A percentile compares a stretch with the other conserved stretches of the same genome.
Conservation (phyloP, 345 rosid species). For the Psidium guajava region DNA sequence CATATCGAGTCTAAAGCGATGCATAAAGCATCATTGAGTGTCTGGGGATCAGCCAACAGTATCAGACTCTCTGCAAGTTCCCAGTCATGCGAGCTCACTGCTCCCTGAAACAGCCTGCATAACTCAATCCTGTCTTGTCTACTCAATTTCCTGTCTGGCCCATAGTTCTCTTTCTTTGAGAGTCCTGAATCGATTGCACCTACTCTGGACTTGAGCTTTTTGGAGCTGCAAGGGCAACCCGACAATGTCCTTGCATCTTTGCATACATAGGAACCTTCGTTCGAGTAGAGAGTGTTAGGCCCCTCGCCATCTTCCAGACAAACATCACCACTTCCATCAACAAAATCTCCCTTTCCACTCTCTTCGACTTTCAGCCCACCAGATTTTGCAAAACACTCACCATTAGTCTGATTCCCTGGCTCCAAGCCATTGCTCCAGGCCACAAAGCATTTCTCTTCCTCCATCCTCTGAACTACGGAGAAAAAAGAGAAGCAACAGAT, state of each 20-base stretch:
- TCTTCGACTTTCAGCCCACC: slow-evolving; percentile 43
- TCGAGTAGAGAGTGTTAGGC: slow-evolving; percentile 48
- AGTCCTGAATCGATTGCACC: slow-evolving; percentile 22
- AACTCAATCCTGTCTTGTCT: slow-evolving; percentile 68
- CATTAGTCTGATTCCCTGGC: slow-evolving; percentile 16
- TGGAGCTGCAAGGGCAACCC: slow-evolving; percentile 35
- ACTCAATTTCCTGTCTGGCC: slow-evolving; percentile 53
- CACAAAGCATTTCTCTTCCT: slow-evolving; percentile 18
- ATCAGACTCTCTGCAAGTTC: slow-evolving; percentile 69
- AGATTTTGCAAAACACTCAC: slow-evolving; percentile 22
- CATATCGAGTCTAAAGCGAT: slow-evolving; percentile 81
- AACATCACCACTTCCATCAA: slow-evolving; percentile 16
- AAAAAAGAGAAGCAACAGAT: background rate
- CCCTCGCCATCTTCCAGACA: slow-evolving; percentile 35
- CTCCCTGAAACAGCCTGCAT: slow-evolving; percentile 67
- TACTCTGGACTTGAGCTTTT: slow-evolving; percentile 29
- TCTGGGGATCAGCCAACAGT: slow-evolving; percentile 62
- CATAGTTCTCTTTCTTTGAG: slow-evolving; percentile 25
- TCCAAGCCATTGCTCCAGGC: slow-evolving; percentile 14
- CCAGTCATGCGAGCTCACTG: slow-evolving; percentile 86
- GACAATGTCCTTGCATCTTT: slow-evolving; percentile 26
- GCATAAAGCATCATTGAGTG: slow-evolving; percentile 85
- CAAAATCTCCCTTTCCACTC: slow-evolving; percentile 18
- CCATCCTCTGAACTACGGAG: slow-evolving; percentile 20
- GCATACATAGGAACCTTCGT: slow-evolving; percentile 43